Conservation (phyloP, 1,284 basidiomycete genomes). For the Rhizopogon parksii region DNA sequence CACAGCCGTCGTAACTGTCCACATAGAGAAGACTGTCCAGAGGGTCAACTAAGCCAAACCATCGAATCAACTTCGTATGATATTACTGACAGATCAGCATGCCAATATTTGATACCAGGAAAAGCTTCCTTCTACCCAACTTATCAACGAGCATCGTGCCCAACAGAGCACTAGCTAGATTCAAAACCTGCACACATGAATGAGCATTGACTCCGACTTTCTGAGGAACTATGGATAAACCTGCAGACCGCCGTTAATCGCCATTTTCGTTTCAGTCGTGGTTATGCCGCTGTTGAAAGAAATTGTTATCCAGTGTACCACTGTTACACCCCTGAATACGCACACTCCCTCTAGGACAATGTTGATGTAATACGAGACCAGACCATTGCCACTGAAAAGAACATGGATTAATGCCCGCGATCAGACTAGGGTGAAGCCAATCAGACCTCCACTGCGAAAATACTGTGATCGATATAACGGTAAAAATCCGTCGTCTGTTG, state of each 20-base stretch:
- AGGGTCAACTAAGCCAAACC: background rate
- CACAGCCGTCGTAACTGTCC: conserved; percentile 55
- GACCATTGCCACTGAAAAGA: conserved; percentile 48
- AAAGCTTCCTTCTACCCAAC: conserved; percentile 55
- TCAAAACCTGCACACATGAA: conserved; percentile 37
- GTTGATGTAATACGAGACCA: conserved; percentile 64
- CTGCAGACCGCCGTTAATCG: conserved; percentile 59
- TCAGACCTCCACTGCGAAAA: conserved; percentile 64
- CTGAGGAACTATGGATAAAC: conserved; percentile 22
- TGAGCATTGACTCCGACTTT: background rate
- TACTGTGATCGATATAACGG: conserved; percentile 50
- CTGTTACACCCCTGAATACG: background rate
- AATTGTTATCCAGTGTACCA: background rate
- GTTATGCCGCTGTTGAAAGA: conserved; percentile 33
- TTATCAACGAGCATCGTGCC: conserved; percentile 56
- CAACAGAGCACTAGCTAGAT: conserved; percentile 44
- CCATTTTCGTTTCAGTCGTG: conserved; percentile 44
- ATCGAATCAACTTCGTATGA: background rate
- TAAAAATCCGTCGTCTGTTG: conserved; percentile 51
- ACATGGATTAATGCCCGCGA: background rate
- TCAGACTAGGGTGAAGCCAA: background rate
- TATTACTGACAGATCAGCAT: conserved; percentile 50
- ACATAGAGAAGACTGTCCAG: conserved; percentile 43
- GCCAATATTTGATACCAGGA: conserved; percentile 56
- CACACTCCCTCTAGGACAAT: conserved; percentile 51